Base-by-base conservation (phyloP, 1,284 basidiomycete genomes). In the Rhodotorula sp. region DNA sequence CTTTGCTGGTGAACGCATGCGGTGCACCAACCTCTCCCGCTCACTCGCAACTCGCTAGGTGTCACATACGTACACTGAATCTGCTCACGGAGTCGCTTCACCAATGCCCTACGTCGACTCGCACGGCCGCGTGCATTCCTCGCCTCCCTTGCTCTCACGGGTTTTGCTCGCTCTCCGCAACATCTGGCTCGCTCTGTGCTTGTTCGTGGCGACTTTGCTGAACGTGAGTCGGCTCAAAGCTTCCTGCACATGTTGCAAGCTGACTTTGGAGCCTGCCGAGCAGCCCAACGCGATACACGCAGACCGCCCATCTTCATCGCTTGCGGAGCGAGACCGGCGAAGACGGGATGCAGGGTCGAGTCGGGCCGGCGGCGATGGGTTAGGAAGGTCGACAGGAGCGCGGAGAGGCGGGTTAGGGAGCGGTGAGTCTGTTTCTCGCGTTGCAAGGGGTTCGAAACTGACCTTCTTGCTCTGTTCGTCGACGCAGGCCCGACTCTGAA, bases 131-230 rank as follows among this genome's bases (percentile, higher is more conserved):
- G 30, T 65, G 49, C 48, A 20, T n/a, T 19, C 30, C 20, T 10
- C 34, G 13, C 44, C 58, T 0, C 57, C 54, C 0, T 32, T 34
- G 13, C 20, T 48, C n/a, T 44, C 48, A 6, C 64, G 47, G 10
- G n/a, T 56, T 32, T 11, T 54, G 36, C 15, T 22, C n/a, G 11
- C 27, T 15, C 20, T 66, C 51, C n/a, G n/a, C 29, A 55, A 39
- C 8, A 20, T 62, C 60, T 66, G 39, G 34, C 60, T 70, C 39
- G 60, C 59, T 0, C 5, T 66, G 15, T 27, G 17, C 52, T 60
- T 70, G 51, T 66, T 70, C 57, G 9, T 70, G 47, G 11, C 27
- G n/a, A 70, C 68, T 6, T 32, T 70, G 30, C 24, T 70, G 46
- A 63, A 63, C 32, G 67, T 62, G 39, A 7, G 62, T 32, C 0